These are phyloP conservation scores for Artemisia tridentata DNA, from an alignment of 129 eudicot species.

Conservation along the genomic window DNA sequence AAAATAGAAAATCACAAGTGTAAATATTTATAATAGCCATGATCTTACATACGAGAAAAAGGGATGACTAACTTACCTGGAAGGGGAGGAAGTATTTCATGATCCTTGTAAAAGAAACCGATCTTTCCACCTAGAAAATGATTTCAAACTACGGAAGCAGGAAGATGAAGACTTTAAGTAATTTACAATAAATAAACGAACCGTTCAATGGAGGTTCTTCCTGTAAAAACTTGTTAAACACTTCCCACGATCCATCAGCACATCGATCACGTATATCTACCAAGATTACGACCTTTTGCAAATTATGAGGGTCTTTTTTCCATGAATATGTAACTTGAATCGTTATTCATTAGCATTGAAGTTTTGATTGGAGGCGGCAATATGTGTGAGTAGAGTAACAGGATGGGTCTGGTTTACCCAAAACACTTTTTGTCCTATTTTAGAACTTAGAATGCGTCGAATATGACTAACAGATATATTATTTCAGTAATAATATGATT, in stretches of 20 bases:
- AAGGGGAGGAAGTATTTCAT: conserved; percentile 76
- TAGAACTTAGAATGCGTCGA: neutral
- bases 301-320: neutral
- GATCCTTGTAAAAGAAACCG: conserved; percentile 71
- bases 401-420: neutral
- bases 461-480: neutral
- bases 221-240: conserved; percentile 45
- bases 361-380: neutral
- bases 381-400: neutral
- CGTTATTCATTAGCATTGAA: neutral
- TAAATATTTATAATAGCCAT: neutral
- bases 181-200: conserved; percentile 18
- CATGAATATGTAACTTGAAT: neutral
- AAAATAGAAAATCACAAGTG: neutral
- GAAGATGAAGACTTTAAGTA: neutral
- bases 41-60: neutral
- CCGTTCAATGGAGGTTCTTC: conserved; percentile 68
- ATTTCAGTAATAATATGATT: neutral
- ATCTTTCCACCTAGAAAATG: conserved; percentile 55
- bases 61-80: conserved; percentile 44
- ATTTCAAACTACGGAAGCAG: neutral
- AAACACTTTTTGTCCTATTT: neutral
- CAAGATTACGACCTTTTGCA: conserved; percentile 8
- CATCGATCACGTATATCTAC: conserved; percentile 53
- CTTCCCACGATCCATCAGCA: conserved; percentile 73